These are phyloP conservation scores for Phaeolepiota aurea DNA, from an alignment of 768 basidiomycete genomes.

Conservation along the genomic window DNA sequence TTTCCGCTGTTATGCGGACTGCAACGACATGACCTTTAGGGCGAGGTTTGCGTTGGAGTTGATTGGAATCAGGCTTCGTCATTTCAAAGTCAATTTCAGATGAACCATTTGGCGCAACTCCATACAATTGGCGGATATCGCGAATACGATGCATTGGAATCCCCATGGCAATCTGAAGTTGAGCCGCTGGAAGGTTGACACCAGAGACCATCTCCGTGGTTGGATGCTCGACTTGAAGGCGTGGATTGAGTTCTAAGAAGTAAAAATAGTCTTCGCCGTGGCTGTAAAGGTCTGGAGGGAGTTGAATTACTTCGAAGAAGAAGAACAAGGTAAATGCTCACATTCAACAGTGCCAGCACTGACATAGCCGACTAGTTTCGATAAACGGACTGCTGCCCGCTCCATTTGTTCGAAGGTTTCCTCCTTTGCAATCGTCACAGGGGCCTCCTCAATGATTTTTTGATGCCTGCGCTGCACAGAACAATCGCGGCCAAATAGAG, in stretches of 20 bases:
- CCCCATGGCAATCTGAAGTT: constrained; percentile 98
- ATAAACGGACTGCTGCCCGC: constrained; percentile 96
- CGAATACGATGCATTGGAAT: constrained; percentile 91
- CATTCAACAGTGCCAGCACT: constrained; percentile 98
- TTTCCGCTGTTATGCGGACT: constrained; percentile 98
- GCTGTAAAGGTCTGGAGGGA: constrained; percentile 79
- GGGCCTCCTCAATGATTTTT: constrained; percentile 99
- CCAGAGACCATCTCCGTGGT: constrained; percentile 99
- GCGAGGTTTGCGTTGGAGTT: constrained; percentile 87
- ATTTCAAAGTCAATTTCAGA: constrained; percentile 98
- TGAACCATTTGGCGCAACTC: constrained; percentile 80
- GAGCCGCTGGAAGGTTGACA: constrained; percentile 95
- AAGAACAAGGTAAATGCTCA: constrained; percentile 26
- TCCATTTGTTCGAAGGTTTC: constrained; percentile 97
- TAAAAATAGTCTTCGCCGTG: constrained; percentile 90
- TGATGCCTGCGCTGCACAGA: constrained; percentile 99
- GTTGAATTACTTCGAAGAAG: constrained; percentile 3
- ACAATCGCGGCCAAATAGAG: constrained; percentile 97
- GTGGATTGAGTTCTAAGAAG: constrained; percentile 98
- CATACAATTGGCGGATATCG: constrained; percentile 93
- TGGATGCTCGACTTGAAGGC: constrained; percentile 99
- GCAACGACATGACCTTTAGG: constrained; percentile 99
- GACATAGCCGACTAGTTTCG: constrained; percentile 97
- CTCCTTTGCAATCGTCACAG: constrained; percentile 92
- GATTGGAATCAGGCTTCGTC: constrained; percentile 77